These are phyloP conservation scores for Pholiota molesta DNA, from an alignment of 768 basidiomycete genomes.

Conservation along the genomic window DNA sequence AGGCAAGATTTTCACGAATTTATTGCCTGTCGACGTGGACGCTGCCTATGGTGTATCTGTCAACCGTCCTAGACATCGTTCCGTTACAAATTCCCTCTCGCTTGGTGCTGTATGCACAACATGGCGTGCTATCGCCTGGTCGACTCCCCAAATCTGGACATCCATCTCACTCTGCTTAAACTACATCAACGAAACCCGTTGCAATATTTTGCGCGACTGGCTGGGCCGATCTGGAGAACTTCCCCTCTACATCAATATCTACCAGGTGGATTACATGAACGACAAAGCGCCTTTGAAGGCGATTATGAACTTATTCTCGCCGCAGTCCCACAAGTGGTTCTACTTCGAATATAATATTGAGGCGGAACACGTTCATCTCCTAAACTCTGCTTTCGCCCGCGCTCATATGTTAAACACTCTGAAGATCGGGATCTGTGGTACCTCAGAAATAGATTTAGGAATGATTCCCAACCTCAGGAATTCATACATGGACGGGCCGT, in stretches of 20 bases:
- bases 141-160: not conserved
- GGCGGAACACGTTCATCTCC: too few species aligned
- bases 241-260: not conserved
- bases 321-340: not conserved
- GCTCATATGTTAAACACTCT: not conserved
- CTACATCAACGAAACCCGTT: not conserved
- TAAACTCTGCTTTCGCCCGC: not conserved
- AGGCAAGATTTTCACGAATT: not conserved
- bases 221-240: not conserved
- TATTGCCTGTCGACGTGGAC: not conserved
- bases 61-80: too few species aligned
- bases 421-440: not conserved
- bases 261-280: not conserved
- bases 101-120: not conserved
- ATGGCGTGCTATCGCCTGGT: not conserved
- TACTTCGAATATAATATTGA: not conserved
- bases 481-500: not conserved
- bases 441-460: not conserved
- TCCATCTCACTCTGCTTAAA: not conserved
- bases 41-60: not conserved
- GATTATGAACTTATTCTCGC: not conserved
- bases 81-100: not conserved
- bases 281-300: too few species aligned
- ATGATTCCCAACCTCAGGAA: not conserved
- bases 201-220: not conserved